A percentile compares a stretch with the other conserved stretches of the same genome.
These are phyloP conservation scores for Aspergillus fijiensis DNA, from an alignment of 2,329 filamentous ascomycete species.

Conservation along the genomic window DNA sequence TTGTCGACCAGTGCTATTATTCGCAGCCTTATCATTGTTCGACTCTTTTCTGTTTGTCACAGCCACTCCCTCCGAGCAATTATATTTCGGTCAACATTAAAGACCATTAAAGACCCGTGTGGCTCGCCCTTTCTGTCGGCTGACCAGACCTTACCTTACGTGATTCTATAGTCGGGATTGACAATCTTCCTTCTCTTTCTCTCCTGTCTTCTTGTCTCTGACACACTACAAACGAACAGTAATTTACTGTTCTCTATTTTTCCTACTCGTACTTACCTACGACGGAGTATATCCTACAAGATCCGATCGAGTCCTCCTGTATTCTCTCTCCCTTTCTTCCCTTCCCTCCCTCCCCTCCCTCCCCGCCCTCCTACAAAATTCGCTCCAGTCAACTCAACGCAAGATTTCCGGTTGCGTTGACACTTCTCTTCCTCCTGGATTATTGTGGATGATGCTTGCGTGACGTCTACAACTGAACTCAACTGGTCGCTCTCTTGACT, in stretches of 20 bases:
- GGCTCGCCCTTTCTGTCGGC: slow-evolving; percentile 7
- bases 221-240: no score
- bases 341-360: background rate
- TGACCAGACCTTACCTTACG: slow-evolving; percentile 8
- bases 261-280: background rate
- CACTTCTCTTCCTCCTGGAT: background rate
- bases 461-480: slow-evolving; percentile 14
- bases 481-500: background rate
- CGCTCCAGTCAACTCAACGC: background rate
- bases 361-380: background rate
- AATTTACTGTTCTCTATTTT: no score
- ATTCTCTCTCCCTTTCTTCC: background rate
- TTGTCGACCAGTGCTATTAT: background rate
- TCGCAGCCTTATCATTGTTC: background rate
- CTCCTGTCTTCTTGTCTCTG: background rate
- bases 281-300: background rate
- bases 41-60: background rate
- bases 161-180: background rate
- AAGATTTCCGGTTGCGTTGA: background rate
- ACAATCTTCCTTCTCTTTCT: background rate
- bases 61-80: background rate
- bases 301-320: background rate
- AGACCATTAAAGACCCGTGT: background rate
- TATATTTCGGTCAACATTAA: background rate
- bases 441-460: slow-evolving; percentile 15